These are phyloP conservation scores for Pseudocercospora fuligena DNA, from an alignment of 2,329 filamentous ascomycete genomes.

Conservation along the genomic window DNA sequence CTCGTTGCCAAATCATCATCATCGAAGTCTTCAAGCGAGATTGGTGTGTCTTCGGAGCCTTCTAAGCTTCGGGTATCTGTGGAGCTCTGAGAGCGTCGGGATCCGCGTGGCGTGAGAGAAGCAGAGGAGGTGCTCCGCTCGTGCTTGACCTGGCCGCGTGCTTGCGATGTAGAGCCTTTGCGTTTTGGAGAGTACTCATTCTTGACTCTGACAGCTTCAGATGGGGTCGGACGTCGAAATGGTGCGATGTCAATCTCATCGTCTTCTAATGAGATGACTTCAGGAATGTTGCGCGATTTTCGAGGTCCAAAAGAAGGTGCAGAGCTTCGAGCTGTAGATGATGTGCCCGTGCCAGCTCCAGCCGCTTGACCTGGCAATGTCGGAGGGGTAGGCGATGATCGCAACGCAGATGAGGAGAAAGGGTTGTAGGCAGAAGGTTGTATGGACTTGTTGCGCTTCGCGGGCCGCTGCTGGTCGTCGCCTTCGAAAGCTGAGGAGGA, in stretches of 20 bases:
- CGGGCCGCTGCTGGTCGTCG: not conserved
- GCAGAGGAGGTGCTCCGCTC: not conserved
- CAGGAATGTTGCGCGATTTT: not conserved
- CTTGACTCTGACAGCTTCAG: not conserved
- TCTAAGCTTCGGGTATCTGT: not conserved
- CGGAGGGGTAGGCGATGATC: no score
- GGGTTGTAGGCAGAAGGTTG: not conserved
- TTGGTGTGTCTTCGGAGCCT: no score
- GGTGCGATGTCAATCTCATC: not conserved
- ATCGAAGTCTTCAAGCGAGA: no score
- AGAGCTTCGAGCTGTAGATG: not conserved
- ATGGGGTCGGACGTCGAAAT: not conserved
- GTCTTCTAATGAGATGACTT: not conserved
- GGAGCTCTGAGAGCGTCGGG: not conserved
- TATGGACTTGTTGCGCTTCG: not conserved
- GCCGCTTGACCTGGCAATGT: no score
- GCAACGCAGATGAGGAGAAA: no score
- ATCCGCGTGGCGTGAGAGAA: not conserved
- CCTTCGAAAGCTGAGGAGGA: not conserved
- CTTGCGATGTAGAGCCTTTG: no score
- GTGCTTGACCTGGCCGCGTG: no score
- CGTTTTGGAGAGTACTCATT: no score
- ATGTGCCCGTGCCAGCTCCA: no score
- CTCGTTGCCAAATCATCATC: no score
- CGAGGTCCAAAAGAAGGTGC: not conserved